These are phyloP conservation scores for Perilla frutescens DNA, from an alignment of 257 asterid genomes.

Conservation along the genomic window DNA sequence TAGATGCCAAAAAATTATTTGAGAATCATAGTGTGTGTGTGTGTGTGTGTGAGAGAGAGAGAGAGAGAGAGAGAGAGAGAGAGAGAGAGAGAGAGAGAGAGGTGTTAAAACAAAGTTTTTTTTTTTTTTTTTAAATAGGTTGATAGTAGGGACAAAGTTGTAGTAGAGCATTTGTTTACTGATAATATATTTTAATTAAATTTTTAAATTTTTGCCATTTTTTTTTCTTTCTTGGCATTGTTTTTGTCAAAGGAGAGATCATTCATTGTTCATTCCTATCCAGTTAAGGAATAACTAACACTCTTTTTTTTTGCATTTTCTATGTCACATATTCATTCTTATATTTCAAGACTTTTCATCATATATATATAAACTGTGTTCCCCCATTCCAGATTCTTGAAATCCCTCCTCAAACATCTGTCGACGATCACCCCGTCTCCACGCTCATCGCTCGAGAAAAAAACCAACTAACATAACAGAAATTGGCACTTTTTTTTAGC, in stretches of 20 bases:
- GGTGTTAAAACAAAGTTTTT: conserved; percentile 6
- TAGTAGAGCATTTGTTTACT: conserved; percentile 20
- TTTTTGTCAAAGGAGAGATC: conserved; percentile 56
- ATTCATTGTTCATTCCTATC: conserved; percentile 57
- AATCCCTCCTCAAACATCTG: conserved; percentile 35
- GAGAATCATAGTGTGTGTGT: conserved; percentile 27
- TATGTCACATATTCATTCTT: conserved; percentile 44
- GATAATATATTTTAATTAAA: conserved; percentile 10
- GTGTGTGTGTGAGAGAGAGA: too few relatives aligned
- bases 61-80: background rate
- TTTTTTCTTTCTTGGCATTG: conserved; percentile 46
- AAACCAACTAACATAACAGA: background rate
- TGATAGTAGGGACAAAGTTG: conserved; percentile 45
- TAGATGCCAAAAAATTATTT: conserved; percentile 45
- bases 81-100: background rate
- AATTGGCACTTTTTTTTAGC: conserved; percentile 6
- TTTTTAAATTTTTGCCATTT: background rate
- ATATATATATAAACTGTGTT: conserved; percentile 30
- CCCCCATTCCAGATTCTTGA: conserved; percentile 26
- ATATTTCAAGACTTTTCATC: conserved; percentile 44
- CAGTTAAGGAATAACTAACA: conserved; percentile 50
- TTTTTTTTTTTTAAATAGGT: conserved; percentile 9
- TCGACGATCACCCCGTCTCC: conserved; percentile 12
- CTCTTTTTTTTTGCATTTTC: conserved; percentile 38
- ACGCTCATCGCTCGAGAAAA: background rate